Evolutionary conservation across 768 basidiomycete genomes (phyloP), one percentile per base, ranked within the genome.

Genomic region (Cubamyces sp.): DNA sequence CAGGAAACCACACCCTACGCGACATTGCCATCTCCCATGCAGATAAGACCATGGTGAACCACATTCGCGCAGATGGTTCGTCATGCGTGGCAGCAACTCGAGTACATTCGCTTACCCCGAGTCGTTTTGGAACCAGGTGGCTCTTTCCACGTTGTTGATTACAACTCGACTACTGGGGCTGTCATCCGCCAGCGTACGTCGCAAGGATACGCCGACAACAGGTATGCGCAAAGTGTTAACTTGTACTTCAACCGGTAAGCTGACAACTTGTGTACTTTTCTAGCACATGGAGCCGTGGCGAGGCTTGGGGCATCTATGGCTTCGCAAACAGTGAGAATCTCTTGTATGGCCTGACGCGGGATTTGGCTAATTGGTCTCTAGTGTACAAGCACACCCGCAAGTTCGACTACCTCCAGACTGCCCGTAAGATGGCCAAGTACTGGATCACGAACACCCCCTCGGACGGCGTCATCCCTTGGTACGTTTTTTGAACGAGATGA

Each of bases 231-330:
- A n/a, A n/a, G n/a, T n/a, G n/a, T n/a, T n/a, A n/a, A n/a, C n/a
- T n/a, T n/a, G n/a, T n/a, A n/a, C n/a, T n/a, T n/a, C n/a, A n/a
- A n/a, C n/a, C n/a, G n/a, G n/a, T n/a, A n/a, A n/a, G n/a, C n/a
- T n/a, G n/a, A n/a, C n/a, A n/a, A n/a, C n/a, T n/a, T n/a, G n/a
- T n/a, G n/a, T n/a, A n/a, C n/a, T 42, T 42, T 5, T 34, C 34
- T 9, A 89, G 87, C 70, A 90, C 90, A 7, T 90, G 89, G 89
- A 82, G 86, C 48, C 83, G 89, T 30, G 88, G 88, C 8, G 85
- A 91, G 70, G 82, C 84, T 15, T 90, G 88, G 88, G 88, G 80
- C 2, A 79, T 89, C 28, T 87, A 86, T 64, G 87, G 87, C 0
- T 90, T 84, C 69, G 82, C 86, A 0, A 87, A 85, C 67, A 87